Base-by-base conservation (phyloP, 352 stramenopile genomes). In the Phytopythium boreale region DNA sequence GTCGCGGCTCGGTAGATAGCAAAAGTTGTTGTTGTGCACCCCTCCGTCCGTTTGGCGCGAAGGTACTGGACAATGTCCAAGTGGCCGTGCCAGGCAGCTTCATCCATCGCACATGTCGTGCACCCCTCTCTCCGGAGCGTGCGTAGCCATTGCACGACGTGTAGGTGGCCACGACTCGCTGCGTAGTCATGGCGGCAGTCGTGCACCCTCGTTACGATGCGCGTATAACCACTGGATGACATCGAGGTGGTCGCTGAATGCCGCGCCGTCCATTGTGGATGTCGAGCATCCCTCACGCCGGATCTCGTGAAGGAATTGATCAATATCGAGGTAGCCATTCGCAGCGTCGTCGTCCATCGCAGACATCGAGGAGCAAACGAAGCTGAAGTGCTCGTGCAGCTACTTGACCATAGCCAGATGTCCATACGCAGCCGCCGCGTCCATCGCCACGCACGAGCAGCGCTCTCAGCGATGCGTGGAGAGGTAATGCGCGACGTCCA, bases 151-250 rank as follows among this genome's bases (percentile, higher is more conserved):
- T 46, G 12, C 2, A 46, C 15, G 15, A 46, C 15, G 2, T 5
- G 4, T 2, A 46, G 7, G 39, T 46, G 39, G 39, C 39, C 39
- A 2, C n/a, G 2, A 7, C 15, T 12, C 17, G 39, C 39, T 9
- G 39, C 39, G 17, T 12, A 7, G 15, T 10, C 39, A 46, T 46
- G 8, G 39, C 39, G 15, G 39, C 10, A 12, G 0, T 7, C n/a
- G 39, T 46, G 39, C 39, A n/a, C 39, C 52, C 31, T 59, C 52
- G 8, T 19, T 15, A 11, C 36, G 36, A 8, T 60, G 36, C 20
- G 20, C 19, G 36, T 50, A 22, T 10, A 60, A 34, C 55, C 55
- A 60, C 31, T 50, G 24, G n/a, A 60, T n/a, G 4, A 60, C 55
- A 9, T 49, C 36, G 1, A 60, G 19, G 19, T 60, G 55, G 1